These are phyloP conservation scores for Dimargaris cristalligena DNA, from an alignment of 192 early-diverging fungal species.

Conservation along the genomic window DNA sequence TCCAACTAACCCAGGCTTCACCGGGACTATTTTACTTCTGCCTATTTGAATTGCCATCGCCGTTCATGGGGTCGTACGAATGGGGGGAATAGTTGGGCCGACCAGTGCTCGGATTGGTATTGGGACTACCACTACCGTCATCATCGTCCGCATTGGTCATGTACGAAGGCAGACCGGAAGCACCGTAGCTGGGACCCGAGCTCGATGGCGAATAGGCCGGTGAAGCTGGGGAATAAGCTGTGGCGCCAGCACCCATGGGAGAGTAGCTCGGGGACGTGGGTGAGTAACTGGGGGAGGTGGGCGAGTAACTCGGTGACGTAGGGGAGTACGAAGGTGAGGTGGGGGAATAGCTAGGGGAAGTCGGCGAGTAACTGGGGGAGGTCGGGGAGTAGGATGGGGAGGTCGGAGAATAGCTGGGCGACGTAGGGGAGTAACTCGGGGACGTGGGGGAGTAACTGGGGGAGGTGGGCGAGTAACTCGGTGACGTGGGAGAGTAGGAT, in stretches of 20 bases:
- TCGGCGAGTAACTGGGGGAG: slow-evolving; percentile 31
- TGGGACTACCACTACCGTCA: not conserved
- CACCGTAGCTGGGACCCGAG: not conserved
- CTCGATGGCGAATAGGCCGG: slow-evolving; percentile 53
- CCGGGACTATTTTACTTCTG: not conserved
- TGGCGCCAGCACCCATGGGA: slow-evolving; percentile 37
- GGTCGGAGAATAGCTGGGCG: slow-evolving; percentile 43
- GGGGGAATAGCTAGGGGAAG: slow-evolving; percentile 53
- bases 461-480: slow-evolving; percentile 40
- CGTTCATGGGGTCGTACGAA: not conserved
- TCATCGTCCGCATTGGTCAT: no score
- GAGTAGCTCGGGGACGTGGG: slow-evolving; percentile 46
- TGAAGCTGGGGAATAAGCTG: slow-evolving; percentile 56
- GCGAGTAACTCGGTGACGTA: slow-evolving; percentile 41
- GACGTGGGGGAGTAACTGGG: slow-evolving; percentile 43
- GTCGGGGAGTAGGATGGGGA: slow-evolving; percentile 35
- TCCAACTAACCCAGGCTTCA: no score
- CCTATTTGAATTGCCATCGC: not conserved
- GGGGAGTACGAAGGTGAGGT: slow-evolving; percentile 51
- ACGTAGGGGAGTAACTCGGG: slow-evolving; percentile 26
- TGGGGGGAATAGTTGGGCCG: slow-evolving; percentile 2
- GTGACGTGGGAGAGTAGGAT: slow-evolving; percentile 44
- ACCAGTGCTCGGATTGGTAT: no score
- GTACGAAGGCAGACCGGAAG: not conserved
- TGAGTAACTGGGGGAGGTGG: slow-evolving; percentile 45